Percentiles rank a stretch among this genome's conserved stretches.
Evolutionary conservation across 1,284 basidiomycete genomes (phyloP).

Genomic region (Tremellales sp.): DNA sequence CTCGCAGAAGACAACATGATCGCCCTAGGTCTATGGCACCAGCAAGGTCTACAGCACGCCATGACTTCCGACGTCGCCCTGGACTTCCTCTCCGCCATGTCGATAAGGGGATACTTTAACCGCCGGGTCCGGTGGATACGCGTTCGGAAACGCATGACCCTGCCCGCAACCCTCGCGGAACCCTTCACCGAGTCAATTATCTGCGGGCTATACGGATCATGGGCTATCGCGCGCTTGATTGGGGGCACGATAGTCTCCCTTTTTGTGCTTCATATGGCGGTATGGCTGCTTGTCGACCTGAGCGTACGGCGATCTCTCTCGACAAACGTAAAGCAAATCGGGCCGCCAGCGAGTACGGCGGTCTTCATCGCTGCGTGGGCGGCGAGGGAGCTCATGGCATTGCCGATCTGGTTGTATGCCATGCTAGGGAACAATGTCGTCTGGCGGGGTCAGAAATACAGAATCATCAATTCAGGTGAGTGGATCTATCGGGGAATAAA

Average conservation of each 20-base stretch:
- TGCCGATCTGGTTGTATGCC: conserved; percentile 80
- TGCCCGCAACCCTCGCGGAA: conserved; percentile 75
- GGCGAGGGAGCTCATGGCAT: conserved; percentile 68
- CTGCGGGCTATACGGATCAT: conserved; percentile 61
- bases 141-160: conserved; percentile 86
- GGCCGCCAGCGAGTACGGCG: conserved; percentile 53
- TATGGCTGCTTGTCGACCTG: conserved; percentile 51
- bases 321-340: conserved; percentile 64
- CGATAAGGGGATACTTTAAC: conserved; percentile 72
- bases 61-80: conserved; percentile 81
- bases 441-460: conserved; percentile 65
- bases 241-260: conserved; percentile 60
- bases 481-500: no score
- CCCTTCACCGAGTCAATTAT: conserved; percentile 83
- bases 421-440: conserved; percentile 72
- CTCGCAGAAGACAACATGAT: conserved; percentile 97
- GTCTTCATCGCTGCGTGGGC: conserved; percentile 71
- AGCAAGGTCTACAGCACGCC: conserved; percentile 76
- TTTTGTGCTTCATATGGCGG: conserved; percentile 66
- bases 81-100: conserved; percentile 84
- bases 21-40: conserved; percentile 81
- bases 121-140: conserved; percentile 89
- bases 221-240: conserved; percentile 58
- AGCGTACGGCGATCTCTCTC: conserved; percentile 36
- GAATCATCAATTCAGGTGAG: conserved; percentile 40